Conservation (phyloP, 2,329 filamentous ascomycete genomes). For the Exophiala bonariae region DNA sequence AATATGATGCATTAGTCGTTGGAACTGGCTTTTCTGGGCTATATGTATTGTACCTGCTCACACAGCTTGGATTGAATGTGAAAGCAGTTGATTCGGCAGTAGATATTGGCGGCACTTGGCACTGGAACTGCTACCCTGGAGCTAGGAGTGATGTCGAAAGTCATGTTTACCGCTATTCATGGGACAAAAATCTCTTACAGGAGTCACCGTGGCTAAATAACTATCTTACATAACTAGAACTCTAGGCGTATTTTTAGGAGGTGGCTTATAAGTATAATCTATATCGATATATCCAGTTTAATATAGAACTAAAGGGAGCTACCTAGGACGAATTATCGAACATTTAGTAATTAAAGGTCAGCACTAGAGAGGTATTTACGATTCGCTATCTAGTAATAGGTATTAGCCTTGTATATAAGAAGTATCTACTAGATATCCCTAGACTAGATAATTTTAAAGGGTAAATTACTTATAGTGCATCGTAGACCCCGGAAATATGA, state of each 20-base stretch:
- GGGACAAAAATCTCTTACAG: conserved; percentile 46
- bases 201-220: conserved; percentile 28
- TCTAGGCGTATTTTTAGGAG: conserved; percentile 48
- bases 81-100: conserved; percentile 54
- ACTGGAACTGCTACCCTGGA: conserved; percentile 38
- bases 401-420: conserved; percentile 55
- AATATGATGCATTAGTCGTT: conserved; percentile 32
- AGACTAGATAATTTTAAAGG: conserved; percentile 61
- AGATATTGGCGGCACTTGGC: conserved; percentile 32
- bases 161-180: conserved; percentile 49
- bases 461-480: conserved; percentile 57
- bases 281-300: conserved; percentile 45
- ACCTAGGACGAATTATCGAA: conserved; percentile 36
- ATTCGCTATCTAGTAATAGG: conserved; percentile 46
- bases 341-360: conserved; percentile 46
- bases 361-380: conserved; percentile 37
- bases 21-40: conserved; percentile 42
- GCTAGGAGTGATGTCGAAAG: conserved; percentile 48
- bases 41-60: conserved; percentile 53
- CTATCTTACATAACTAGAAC: conserved; percentile 37
- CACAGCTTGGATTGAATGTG: conserved; percentile 49
- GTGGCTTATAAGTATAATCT: conserved; percentile 45
- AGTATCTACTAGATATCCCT: conserved; percentile 61
- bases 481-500: conserved; percentile 55
- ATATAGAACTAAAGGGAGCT: conserved; percentile 42